phyloP scores from a whole-genome alignment of 805 yeast species.

The Saccharomycopsis sp. region DNA sequence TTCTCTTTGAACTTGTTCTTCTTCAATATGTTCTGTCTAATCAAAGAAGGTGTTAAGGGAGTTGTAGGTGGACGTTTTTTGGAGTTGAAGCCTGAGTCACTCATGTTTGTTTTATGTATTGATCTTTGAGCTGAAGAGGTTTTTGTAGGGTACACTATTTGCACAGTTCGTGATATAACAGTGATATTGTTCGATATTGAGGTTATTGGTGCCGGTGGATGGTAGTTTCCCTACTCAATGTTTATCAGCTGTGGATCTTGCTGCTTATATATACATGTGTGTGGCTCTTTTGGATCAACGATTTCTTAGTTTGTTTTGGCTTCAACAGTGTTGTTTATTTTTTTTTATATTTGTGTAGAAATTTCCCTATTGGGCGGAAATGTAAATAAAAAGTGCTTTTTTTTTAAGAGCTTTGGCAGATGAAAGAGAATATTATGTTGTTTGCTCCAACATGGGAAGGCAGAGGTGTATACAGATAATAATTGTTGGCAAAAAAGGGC shows the following conservation, averaged over 20 bases:
- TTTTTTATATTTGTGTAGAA: background rate
- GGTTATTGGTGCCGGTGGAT: no score
- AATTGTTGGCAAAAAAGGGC: no score
- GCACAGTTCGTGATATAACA: no score
- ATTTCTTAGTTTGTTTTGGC: background rate
- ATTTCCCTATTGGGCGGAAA: background rate
- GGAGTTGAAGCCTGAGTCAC: background rate
- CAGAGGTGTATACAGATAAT: no score
- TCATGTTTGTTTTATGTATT: no score
- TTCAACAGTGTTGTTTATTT: background rate
- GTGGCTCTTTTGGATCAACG: no score
- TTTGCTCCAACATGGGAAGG: no score
- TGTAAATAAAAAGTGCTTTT: background rate
- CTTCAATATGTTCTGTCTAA: slow-evolving; percentile 25
- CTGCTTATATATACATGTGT: background rate
- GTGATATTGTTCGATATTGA: no score
- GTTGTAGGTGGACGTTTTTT: slow-evolving; percentile 29
- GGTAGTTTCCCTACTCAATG: background rate
- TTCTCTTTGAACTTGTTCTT: slow-evolving; percentile 20
- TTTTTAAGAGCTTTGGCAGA: no score
- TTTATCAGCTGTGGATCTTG: background rate
- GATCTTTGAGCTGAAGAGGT: no score
- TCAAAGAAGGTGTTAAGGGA: slow-evolving; percentile 28
- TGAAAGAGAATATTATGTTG: no score
- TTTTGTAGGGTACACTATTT: no score